Conservation (phyloP, 2,329 filamentous ascomycete species). For the Diaporthe ilicicola region DNA sequence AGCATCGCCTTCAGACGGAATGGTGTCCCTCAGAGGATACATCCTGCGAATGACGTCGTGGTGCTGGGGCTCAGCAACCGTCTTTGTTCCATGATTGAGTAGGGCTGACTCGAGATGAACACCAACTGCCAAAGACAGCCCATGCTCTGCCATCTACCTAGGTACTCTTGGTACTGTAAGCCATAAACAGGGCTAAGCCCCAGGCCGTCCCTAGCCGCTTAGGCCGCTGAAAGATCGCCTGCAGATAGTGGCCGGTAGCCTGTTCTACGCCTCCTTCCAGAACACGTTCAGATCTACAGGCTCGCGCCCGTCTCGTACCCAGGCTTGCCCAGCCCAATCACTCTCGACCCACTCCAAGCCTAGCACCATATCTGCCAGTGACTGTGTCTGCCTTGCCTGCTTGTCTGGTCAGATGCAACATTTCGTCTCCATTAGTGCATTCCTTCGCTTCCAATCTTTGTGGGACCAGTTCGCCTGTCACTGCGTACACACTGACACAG, state of each 20-base stretch:
- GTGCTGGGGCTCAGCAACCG: not conserved
- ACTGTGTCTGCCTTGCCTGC: not conserved
- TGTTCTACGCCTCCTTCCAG: not conserved
- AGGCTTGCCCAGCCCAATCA: not conserved
- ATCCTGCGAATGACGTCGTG: conserved; percentile 3
- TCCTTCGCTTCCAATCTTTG: conserved; percentile 4
- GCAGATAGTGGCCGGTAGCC: too few species aligned
- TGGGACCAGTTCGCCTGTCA: too few species aligned
- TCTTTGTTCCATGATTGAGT: not conserved
- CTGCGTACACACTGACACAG: too few species aligned
- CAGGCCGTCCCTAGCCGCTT: not conserved
- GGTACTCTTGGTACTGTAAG: too few species aligned
- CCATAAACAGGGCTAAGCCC: not conserved
- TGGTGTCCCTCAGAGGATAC: not conserved
- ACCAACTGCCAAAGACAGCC: not conserved
- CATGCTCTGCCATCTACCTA: too few species aligned
- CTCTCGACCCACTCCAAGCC: too few species aligned
- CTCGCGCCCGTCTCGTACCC: not conserved
- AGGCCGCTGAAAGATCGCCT: not conserved
- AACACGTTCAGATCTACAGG: not conserved
- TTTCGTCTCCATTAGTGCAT: not conserved
- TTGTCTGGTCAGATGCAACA: not conserved
- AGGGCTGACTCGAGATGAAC: not conserved
- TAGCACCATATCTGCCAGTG: too few species aligned
- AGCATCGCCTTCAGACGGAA: not conserved